Percentiles rank a stretch among this genome's conserved stretches.
Evolutionary conservation across 306 rosid species (phyloP).

Genomic region (Medicago lupulina): DNA sequence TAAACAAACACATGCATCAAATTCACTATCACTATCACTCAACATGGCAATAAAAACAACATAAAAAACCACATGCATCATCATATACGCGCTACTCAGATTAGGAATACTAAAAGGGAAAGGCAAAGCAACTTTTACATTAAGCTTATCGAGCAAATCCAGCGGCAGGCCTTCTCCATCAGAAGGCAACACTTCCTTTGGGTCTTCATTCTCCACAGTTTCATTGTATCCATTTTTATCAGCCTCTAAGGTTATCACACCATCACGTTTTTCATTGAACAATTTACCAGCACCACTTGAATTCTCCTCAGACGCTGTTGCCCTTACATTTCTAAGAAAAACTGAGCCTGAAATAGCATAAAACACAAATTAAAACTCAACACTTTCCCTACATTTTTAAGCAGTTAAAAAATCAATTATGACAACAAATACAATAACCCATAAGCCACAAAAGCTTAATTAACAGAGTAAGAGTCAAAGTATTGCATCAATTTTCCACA

Average conservation of each 20-base stretch:
- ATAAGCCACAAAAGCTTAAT: not conserved
- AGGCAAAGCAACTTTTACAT: constrained; percentile 36
- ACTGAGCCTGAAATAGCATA: constrained; percentile 44
- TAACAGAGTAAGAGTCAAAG: not conserved
- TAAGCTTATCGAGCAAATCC: constrained; percentile 48
- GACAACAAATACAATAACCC: not conserved
- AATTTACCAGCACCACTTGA: constrained; percentile 41
- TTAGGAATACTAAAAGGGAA: constrained; percentile 1
- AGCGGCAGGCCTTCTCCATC: constrained; percentile 46
- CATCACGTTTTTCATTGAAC: constrained; percentile 44
- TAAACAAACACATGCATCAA: too few species aligned
- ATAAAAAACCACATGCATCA: not conserved
- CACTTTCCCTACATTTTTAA: not conserved
- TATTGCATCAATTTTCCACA: too few species aligned
- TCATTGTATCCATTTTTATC: constrained; percentile 37
- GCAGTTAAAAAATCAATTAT: not conserved
- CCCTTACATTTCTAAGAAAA: constrained; percentile 37
- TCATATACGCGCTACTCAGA: not conserved
- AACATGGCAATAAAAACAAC: not conserved
- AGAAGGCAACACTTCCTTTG: constrained; percentile 44
- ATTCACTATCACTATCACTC: not conserved
- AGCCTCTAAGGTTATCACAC: constrained; percentile 23
- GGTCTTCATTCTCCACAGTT: constrained; percentile 38
- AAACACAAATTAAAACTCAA: not conserved
- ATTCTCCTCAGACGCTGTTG: constrained; percentile 47